Conservation (phyloP, 2,329 filamentous ascomycete species). For the Fusarium acutatum region DNA sequence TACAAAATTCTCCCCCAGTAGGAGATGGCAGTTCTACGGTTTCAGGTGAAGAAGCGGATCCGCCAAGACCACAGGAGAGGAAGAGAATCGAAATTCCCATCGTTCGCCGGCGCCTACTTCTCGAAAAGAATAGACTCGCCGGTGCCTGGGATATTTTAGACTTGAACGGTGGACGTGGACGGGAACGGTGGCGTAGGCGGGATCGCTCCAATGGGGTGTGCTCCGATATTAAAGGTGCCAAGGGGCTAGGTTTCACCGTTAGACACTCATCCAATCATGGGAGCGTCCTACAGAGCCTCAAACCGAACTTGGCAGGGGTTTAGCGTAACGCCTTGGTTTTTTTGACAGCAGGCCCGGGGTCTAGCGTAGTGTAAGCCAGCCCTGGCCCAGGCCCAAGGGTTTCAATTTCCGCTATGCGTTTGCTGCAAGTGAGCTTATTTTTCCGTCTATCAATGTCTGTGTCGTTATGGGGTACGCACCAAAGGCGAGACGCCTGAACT, state of each 20-base stretch:
- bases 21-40: conserved; percentile 17
- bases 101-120: conserved; percentile 3
- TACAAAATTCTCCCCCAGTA: conserved; percentile 27
- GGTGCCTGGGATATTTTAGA: not conserved
- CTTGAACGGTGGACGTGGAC: not conserved
- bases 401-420: conserved; percentile 24
- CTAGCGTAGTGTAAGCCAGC: conserved; percentile 1
- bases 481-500: conserved; percentile 8
- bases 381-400: not conserved
- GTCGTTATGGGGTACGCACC: conserved; percentile 15
- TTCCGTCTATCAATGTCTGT: conserved; percentile 35
- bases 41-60: conserved; percentile 27
- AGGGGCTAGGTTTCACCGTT: conserved; percentile 25
- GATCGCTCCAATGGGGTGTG: conserved; percentile 11
- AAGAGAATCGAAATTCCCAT: not conserved
- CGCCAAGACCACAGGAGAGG: not conserved
- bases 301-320: conserved; percentile 9
- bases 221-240: conserved; percentile 34
- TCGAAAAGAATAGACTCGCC: conserved; percentile 1
- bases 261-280: conserved; percentile 19
- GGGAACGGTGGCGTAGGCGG: not conserved
- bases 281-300: conserved; percentile 29
- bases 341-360: conserved; percentile 10
- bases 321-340: conserved; percentile 8
- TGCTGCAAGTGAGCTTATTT: conserved; percentile 14